Evolutionary conservation across 306 rosid genomes (phyloP).

Genomic region (Cicer pinnatifidum): DNA sequence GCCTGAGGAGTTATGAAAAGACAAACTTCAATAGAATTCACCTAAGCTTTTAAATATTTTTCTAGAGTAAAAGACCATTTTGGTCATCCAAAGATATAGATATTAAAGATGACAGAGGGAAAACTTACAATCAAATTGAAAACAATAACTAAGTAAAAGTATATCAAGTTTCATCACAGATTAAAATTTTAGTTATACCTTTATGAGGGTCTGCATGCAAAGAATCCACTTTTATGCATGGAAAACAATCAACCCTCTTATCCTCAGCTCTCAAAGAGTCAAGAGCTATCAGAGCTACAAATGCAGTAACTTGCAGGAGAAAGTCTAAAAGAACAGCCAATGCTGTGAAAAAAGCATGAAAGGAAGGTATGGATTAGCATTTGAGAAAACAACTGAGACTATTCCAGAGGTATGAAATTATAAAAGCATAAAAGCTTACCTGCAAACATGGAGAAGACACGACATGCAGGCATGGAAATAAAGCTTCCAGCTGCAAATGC

Average conservation of each 20-base stretch:
- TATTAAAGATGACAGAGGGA: slow-evolving; percentile 8
- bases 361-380: slow-evolving; percentile 40
- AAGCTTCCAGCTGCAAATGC: slow-evolving; percentile 98
- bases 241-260: slow-evolving; percentile 92
- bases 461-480: slow-evolving; percentile 98
- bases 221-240: slow-evolving; percentile 72
- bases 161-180: slow-evolving; percentile 32
- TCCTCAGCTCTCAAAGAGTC: slow-evolving; percentile 85
- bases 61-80: slow-evolving; percentile 17
- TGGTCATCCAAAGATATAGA: slow-evolving; percentile 22
- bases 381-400: slow-evolving; percentile 34
- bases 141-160: slow-evolving; percentile 26
- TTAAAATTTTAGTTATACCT: slow-evolving; percentile 56
- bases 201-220: slow-evolving; percentile 61
- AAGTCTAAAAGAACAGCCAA: slow-evolving; percentile 94
- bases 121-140: slow-evolving; percentile 30
- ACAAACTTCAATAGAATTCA: slow-evolving; percentile 44
- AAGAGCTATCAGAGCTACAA: slow-evolving; percentile 88
- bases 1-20: slow-evolving; percentile 55
- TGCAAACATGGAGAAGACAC: slow-evolving; percentile 99
- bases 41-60: slow-evolving; percentile 30
- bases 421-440: slow-evolving; percentile 53
- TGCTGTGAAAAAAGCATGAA: slow-evolving; percentile 69
- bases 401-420: slow-evolving; percentile 33
- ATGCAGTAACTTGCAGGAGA: slow-evolving; percentile 95